These are phyloP conservation scores for Dimocarpus longan DNA, from an alignment of 345 rosid genomes.

Conservation along the genomic window DNA sequence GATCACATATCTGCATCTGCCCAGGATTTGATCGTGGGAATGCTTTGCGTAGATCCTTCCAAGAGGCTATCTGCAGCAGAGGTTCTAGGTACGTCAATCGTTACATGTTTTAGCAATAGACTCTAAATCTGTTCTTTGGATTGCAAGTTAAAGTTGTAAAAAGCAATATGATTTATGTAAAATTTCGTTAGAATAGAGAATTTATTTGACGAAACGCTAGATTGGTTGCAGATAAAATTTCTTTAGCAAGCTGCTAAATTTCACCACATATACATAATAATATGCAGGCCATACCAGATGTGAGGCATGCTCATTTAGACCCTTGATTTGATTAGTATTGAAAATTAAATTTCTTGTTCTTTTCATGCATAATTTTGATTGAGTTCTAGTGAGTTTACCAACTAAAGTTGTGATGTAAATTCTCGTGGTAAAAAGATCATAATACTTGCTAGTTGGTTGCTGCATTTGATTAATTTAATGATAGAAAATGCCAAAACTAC, in stretches of 20 bases:
- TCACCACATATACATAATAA: neutral
- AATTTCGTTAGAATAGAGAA: neutral
- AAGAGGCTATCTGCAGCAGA: slow-evolving; percentile 65
- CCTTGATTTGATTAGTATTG: neutral
- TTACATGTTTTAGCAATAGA: neutral
- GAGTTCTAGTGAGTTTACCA: neutral
- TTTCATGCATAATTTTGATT: neutral
- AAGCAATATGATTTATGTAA: neutral
- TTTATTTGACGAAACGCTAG: neutral
- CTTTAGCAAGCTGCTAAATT: neutral
- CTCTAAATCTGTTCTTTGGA: neutral
- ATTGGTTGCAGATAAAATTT: neutral
- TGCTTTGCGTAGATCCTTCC: slow-evolving; percentile 76
- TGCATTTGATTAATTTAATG: too few relatives aligned
- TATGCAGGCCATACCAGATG: neutral
- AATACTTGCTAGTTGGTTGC: too few relatives aligned
- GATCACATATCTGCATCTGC: slow-evolving; percentile 62
- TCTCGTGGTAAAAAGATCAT: too few relatives aligned
- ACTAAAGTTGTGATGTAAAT: neutral
- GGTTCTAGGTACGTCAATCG: slow-evolving; percentile 54
- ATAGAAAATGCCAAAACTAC: too few relatives aligned
- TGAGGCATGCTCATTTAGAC: neutral
- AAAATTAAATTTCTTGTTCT: neutral
- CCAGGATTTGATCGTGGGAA: slow-evolving; percentile 61
- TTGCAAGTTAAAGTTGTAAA: neutral